These are phyloP conservation scores for Phialemonium atrogriseum DNA, from an alignment of 2,329 filamentous ascomycete genomes.

Conservation along the genomic window DNA sequence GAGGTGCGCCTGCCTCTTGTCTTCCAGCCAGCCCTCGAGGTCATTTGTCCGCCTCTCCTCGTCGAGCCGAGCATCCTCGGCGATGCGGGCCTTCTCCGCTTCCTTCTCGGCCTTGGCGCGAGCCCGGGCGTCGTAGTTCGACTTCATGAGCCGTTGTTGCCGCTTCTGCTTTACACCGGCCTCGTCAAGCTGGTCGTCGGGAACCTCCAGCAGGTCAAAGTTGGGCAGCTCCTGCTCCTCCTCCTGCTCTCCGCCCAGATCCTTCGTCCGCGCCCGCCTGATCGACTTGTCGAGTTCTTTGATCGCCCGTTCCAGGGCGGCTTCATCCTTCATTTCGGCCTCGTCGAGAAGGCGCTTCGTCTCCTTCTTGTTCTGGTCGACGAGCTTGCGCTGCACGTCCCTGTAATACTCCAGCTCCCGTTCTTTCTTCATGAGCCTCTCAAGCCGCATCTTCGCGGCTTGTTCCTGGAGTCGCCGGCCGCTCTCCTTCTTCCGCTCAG, in stretches of 20 bases:
- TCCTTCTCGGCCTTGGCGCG: slow-evolving; percentile 97
- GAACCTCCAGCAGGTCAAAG: slow-evolving; percentile 80
- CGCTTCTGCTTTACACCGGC: slow-evolving; percentile 85
- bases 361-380: slow-evolving; percentile 82
- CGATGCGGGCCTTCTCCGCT: slow-evolving; percentile 74
- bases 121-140: slow-evolving; percentile 84
- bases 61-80: slow-evolving; percentile 77
- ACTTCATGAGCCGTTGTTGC: slow-evolving; percentile 86
- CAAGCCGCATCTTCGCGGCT: slow-evolving; percentile 92
- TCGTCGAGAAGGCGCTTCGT: slow-evolving; percentile 76
- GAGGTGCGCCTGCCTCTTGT: slow-evolving; percentile 67
- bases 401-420: slow-evolving; percentile 93
- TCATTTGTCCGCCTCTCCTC: slow-evolving; percentile 76
- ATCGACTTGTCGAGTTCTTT: slow-evolving; percentile 87
- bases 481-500: slow-evolving; percentile 91
- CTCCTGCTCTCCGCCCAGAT: slow-evolving; percentile 74
- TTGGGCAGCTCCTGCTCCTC: slow-evolving; percentile 73
- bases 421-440: slow-evolving; percentile 93
- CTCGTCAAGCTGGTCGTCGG: slow-evolving; percentile 90
- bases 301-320: slow-evolving; percentile 72
- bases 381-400: slow-evolving; percentile 64
- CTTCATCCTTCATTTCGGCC: slow-evolving; percentile 88
- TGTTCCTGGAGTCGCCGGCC: slow-evolving; percentile 88
- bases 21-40: slow-evolving; percentile 78
- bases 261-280: slow-evolving; percentile 83